Conservation (phyloP, 78 protist species). For the Dictyostelium citrinum region DNA sequence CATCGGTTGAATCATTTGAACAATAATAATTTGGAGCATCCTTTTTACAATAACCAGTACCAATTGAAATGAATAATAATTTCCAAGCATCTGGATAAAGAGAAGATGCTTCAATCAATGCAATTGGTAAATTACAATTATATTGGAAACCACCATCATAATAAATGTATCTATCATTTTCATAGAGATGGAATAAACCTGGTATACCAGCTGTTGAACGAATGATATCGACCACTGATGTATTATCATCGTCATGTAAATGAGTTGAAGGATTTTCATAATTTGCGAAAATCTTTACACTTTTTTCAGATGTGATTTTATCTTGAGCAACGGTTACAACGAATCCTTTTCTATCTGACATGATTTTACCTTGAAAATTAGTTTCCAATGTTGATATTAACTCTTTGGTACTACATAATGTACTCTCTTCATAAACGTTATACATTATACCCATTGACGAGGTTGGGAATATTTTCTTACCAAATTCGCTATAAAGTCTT, state of each 20-base stretch:
- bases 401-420: background rate
- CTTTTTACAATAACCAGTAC: background rate
- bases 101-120: background rate
- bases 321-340: background rate
- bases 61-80: slow-evolving; percentile 1
- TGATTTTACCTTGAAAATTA: background rate
- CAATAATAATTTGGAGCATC: background rate
- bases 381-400: background rate
- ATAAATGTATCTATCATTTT: background rate
- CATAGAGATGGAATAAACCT: background rate
- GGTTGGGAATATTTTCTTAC: background rate
- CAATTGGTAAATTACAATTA: slow-evolving; percentile 18
- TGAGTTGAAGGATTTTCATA: background rate
- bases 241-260: background rate
- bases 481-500: background rate
- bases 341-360: background rate
- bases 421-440: background rate
- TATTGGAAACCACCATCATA: slow-evolving; percentile 11
- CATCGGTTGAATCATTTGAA: background rate
- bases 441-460: background rate
- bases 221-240: background rate
- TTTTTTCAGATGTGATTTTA: background rate
- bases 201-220: background rate
- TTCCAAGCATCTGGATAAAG: background rate
- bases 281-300: background rate